Evolutionary conservation across 163 green algal species (phyloP).

Genomic region (Chlamydomonas reinhardtii): DNA sequence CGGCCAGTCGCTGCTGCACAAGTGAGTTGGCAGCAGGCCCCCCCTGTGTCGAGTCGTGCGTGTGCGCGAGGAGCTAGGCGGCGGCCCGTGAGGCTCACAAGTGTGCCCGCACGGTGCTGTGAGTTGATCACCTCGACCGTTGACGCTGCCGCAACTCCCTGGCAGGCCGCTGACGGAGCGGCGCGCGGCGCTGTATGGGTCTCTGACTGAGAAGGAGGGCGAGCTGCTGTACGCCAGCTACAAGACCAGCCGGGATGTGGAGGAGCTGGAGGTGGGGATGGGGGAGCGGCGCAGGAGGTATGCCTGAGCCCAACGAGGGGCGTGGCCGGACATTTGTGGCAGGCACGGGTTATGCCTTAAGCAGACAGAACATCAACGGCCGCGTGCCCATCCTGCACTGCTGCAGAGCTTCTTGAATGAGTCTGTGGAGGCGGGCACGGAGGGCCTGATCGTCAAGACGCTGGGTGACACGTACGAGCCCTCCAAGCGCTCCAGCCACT

Average conservation of each 20-base stretch:
- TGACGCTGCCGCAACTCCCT: too few relatives aligned
- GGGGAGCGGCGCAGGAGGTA: background rate
- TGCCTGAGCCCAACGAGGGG: too few relatives aligned
- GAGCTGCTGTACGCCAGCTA: constrained; percentile 87
- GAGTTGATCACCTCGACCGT: too few relatives aligned
- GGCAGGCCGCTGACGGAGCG: constrained; percentile 83
- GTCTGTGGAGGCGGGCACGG: constrained; percentile 88
- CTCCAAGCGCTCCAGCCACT: constrained; percentile 75
- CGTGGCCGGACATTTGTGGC: too few relatives aligned
- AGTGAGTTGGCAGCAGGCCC: constrained; percentile 31
- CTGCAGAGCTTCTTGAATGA: constrained; percentile 90
- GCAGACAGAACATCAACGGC: too few relatives aligned
- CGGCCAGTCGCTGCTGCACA: constrained; percentile 85
- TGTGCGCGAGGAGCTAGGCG: too few relatives aligned
- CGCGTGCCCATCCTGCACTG: too few relatives aligned
- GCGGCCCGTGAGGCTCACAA: too few relatives aligned
- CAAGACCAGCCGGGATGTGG: constrained; percentile 88
- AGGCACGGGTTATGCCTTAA: too few relatives aligned
- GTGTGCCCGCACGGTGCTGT: too few relatives aligned
- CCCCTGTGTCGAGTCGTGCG: too few relatives aligned
- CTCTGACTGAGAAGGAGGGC: constrained; percentile 76
- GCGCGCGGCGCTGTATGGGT: constrained; percentile 79
- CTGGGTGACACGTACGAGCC: constrained; percentile 94
- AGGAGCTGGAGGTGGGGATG: constrained; percentile 87
- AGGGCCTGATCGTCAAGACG: constrained; percentile 99